Base-by-base conservation (phyloP, 1,284 basidiomycete species). In the Microbotryum saponariae region DNA sequence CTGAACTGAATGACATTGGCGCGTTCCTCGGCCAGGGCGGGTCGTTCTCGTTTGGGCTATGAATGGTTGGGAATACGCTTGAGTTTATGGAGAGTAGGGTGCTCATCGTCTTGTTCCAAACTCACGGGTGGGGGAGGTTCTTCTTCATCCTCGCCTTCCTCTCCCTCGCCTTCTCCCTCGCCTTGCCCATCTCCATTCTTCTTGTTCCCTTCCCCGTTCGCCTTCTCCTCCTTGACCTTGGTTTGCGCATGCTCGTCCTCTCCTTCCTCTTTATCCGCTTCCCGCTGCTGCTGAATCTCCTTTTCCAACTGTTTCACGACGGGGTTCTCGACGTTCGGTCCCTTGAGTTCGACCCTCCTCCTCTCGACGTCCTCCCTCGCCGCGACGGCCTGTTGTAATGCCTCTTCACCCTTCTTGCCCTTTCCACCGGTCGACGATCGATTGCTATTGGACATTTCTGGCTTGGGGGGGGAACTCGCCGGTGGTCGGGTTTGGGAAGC, bases 1-100 rank as follows among this genome's bases (percentile, higher is more conserved):
- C 84, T 82, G 60, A 97, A 86, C 66, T 85, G 81, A 70, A 98
- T 97, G 62, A 97, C 80, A 6, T 87, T 87, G 59, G 84, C 85
- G 14, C 87, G 82, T 69, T 97, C 82, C 74, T 97, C 94, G 20
- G 87, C 77, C 20, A 85, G 82, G 0, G 92, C 89, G 5, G 87
- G 85, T 66, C 92, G 73, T 29, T 74, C 72, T 14, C 68, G 67
- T 23, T 64, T 52, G 9, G 67, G 57, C 60, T 63, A 55, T n/a
- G 9, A 3, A 9, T 45, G 48, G 10, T 8, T 6, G 29, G 29
- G 10, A 16, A 20, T 27, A 12, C 0, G 45, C 10, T 23, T 18
- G 10, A 20, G 37, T n/a, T 12, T 45, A 29, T 9, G 10, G 5
- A 2, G 12, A 6, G 37, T 8, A 14, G 9, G 25, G 31, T 31